These are phyloP conservation scores for Mycena leptocephala DNA, from an alignment of 768 basidiomycete genomes.

Conservation along the genomic window DNA sequence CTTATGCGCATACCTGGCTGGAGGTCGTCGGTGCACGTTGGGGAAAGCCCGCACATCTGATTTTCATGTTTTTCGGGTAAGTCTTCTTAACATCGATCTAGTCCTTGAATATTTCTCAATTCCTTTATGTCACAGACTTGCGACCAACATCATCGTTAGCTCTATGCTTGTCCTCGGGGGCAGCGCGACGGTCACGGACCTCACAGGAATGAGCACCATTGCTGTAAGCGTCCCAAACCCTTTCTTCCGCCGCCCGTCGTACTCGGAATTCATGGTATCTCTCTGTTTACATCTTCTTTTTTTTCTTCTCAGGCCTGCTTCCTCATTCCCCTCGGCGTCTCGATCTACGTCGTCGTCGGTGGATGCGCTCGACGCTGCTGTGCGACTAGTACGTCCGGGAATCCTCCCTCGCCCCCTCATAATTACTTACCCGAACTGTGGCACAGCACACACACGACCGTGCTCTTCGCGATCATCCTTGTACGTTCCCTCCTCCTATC, in stretches of 20 bases:
- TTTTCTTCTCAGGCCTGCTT: conserved; percentile 79
- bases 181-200: conserved; percentile 88
- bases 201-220: conserved; percentile 93
- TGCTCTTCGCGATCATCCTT: conserved; percentile 91
- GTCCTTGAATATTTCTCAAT: too few species aligned
- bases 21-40: conserved; percentile 89
- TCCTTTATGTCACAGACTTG: conserved; percentile 65
- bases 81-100: conserved; percentile 34
- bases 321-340: conserved; percentile 90
- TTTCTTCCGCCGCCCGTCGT: not conserved
- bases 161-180: conserved; percentile 88
- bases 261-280: not conserved
- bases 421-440: not conserved
- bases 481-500: conserved; percentile 33
- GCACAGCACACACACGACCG: conserved; percentile 85
- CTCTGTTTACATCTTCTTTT: not conserved
- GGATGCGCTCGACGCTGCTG: conserved; percentile 89
- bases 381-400: conserved; percentile 83
- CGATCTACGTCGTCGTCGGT: conserved; percentile 90
- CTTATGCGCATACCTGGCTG: conserved; percentile 90
- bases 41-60: conserved; percentile 81
- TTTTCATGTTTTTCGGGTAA: conserved; percentile 93
- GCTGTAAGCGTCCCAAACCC: conserved; percentile 62
- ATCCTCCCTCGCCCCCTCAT: not conserved
- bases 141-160: conserved; percentile 94